A percentile compares a stretch with the other conserved stretches of the same genome.
Evolutionary conservation across 2,329 filamentous ascomycete genomes (phyloP).

Genomic region (Aspergillus melleus): DNA sequence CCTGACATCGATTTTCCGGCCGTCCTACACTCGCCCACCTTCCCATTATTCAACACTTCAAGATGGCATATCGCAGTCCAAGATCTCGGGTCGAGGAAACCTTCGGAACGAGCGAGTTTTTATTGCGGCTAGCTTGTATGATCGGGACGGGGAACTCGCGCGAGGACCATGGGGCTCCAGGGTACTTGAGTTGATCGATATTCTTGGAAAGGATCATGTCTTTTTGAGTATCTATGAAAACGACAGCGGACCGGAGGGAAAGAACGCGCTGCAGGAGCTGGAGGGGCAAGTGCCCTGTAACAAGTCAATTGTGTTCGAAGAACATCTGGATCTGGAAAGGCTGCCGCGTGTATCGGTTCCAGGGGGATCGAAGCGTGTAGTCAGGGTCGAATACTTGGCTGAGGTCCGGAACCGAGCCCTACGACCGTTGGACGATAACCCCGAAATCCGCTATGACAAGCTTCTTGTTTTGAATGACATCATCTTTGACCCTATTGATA

Average conservation of each 20-base stretch:
- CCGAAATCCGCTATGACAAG: conserved; percentile 52
- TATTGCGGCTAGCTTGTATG: conserved; percentile 70
- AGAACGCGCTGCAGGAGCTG: conserved; percentile 55
- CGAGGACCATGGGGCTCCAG: conserved; percentile 64
- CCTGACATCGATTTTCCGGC: conserved; percentile 51
- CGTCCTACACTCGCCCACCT: conserved; percentile 58
- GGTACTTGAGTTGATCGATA: conserved; percentile 61
- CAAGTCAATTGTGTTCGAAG: conserved; percentile 59
- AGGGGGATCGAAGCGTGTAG: conserved; percentile 62
- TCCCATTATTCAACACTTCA: conserved; percentile 50
- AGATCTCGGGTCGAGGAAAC: conserved; percentile 49
- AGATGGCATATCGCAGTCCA: conserved; percentile 30
- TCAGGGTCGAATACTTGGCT: conserved; percentile 72
- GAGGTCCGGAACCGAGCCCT: conserved; percentile 71
- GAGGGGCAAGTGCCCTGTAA: conserved; percentile 51
- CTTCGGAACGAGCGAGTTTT: conserved; percentile 66
- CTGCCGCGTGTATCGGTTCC: conserved; percentile 63
- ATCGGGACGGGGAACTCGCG: conserved; percentile 60
- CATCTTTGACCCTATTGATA: conserved; percentile 59
- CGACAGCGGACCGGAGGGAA: conserved; percentile 60
- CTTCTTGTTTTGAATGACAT: conserved; percentile 68
- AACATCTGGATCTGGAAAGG: conserved; percentile 56
- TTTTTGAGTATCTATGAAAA: conserved; percentile 75
- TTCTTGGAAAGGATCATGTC: conserved; percentile 67
- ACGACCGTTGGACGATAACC: conserved; percentile 57